These are phyloP conservation scores for Lathyrus sativus DNA, from an alignment of 306 rosid genomes.

Conservation along the genomic window DNA sequence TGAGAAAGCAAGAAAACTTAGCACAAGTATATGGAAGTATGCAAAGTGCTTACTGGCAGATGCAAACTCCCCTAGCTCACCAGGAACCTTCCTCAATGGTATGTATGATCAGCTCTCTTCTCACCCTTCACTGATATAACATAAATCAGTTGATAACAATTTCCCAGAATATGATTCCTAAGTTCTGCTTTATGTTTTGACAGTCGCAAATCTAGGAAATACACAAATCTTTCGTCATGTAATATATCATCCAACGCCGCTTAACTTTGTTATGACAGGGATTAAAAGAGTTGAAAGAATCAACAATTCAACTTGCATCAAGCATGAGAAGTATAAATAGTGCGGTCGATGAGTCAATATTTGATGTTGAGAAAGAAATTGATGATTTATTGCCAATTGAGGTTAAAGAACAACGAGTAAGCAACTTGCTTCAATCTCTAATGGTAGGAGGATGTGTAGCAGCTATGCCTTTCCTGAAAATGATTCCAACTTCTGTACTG, in stretches of 20 bases:
- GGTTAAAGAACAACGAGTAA: conserved; percentile 83
- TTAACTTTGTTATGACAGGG: conserved; percentile 52
- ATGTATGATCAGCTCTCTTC: conserved; percentile 26
- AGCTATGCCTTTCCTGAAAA: conserved; percentile 78
- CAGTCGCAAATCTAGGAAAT: neutral
- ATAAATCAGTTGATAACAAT: conserved; percentile 10
- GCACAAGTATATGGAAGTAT: conserved; percentile 69
- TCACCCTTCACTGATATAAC: conserved; percentile 12
- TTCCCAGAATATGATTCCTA: neutral
- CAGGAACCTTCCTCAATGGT: conserved; percentile 61
- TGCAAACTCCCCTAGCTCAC: conserved; percentile 66
- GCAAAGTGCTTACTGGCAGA: conserved; percentile 73
- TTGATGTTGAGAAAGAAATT: conserved; percentile 73
- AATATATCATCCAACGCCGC: conserved; percentile 25
- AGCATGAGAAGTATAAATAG: conserved; percentile 47
- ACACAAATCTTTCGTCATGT: neutral
- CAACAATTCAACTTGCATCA: conserved; percentile 62
- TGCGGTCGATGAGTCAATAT: conserved; percentile 62
- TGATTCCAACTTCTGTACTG: conserved; percentile 77
- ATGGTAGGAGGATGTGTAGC: conserved; percentile 77
- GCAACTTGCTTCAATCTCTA: conserved; percentile 78
- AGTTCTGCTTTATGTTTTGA: neutral
- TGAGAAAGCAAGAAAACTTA: conserved; percentile 60
- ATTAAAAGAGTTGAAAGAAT: conserved; percentile 62
- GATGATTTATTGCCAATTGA: conserved; percentile 75